These are phyloP conservation scores for Madurella fahalii DNA, from an alignment of 2,329 filamentous ascomycete species.

Conservation along the genomic window DNA sequence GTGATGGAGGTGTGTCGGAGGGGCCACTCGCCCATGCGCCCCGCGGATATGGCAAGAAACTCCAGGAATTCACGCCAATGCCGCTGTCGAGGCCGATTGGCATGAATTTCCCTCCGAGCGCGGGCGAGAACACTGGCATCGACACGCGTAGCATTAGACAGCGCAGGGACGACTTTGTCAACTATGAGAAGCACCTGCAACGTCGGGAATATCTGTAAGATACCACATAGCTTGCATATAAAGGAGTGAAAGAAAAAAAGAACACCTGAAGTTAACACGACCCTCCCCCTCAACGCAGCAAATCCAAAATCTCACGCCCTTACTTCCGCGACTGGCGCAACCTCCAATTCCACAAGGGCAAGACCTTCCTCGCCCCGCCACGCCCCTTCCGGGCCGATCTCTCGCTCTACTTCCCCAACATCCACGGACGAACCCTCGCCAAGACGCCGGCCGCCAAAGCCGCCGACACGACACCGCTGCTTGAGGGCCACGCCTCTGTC, in stretches of 20 bases:
- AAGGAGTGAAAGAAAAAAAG: not conserved
- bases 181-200: slow-evolving; percentile 79
- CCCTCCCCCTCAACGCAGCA: slow-evolving; percentile 41
- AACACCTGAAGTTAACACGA: not conserved
- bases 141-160: slow-evolving; percentile 64
- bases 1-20: slow-evolving; percentile 27
- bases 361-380: slow-evolving; percentile 83
- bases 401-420: slow-evolving; percentile 90
- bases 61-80: slow-evolving; percentile 54
- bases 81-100: slow-evolving; percentile 74
- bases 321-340: slow-evolving; percentile 97
- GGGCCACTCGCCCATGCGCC: slow-evolving; percentile 55
- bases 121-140: slow-evolving; percentile 78
- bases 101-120: slow-evolving; percentile 65
- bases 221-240: not conserved
- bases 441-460: slow-evolving; percentile 43
- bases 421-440: slow-evolving; percentile 72
- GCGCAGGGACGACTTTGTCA: slow-evolving; percentile 72
- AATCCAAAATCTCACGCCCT: slow-evolving; percentile 72
- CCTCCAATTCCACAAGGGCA: slow-evolving; percentile 76
- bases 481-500: slow-evolving; percentile 70
- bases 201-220: slow-evolving; percentile 68
- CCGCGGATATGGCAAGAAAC: slow-evolving; percentile 54
- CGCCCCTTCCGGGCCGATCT: slow-evolving; percentile 78
- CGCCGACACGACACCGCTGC: slow-evolving; percentile 69